A percentile compares a stretch with the other conserved stretches of the same genome.
Conservation (phyloP, 140 eudicot species). For the Erigeron philadelphicus region DNA sequence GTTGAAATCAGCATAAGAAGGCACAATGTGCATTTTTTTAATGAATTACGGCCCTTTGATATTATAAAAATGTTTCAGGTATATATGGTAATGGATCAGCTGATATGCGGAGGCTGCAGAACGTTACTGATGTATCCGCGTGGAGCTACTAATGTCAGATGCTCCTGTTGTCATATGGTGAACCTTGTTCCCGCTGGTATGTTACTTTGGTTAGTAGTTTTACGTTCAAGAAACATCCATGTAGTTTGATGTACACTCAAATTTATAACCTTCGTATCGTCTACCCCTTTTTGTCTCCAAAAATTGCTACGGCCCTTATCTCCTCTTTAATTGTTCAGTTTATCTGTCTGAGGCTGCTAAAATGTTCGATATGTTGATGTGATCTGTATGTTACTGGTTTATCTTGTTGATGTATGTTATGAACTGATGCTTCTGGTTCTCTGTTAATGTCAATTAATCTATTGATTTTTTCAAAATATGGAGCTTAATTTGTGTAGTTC, state of each 20-base stretch:
- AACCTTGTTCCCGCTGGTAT: slow-evolving; percentile 91
- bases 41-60: not conserved
- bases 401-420: not conserved
- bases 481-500: not conserved
- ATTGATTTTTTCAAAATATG: not conserved
- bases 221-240: not conserved
- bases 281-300: too few species aligned
- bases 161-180: slow-evolving; percentile 85
- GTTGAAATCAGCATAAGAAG: not conserved
- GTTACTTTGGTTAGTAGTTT: not conserved
- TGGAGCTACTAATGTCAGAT: slow-evolving; percentile 90
- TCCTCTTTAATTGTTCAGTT: too few species aligned
- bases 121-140: slow-evolving; percentile 76
- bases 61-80: slow-evolving; percentile 29
- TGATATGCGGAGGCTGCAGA: slow-evolving; percentile 86
- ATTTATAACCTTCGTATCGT: too few species aligned
- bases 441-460: not conserved
- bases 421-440: not conserved
- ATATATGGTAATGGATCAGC: slow-evolving; percentile 81
- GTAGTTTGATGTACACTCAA: too few species aligned
- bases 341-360: not conserved
- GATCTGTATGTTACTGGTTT: not conserved
- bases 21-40: not conserved
- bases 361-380: not conserved
- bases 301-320: too few species aligned